A percentile compares a stretch with the other conserved stretches of the same genome.
phyloP scores from a whole-genome alignment of 257 asterid species.

The Solanum pennellii region DNA sequence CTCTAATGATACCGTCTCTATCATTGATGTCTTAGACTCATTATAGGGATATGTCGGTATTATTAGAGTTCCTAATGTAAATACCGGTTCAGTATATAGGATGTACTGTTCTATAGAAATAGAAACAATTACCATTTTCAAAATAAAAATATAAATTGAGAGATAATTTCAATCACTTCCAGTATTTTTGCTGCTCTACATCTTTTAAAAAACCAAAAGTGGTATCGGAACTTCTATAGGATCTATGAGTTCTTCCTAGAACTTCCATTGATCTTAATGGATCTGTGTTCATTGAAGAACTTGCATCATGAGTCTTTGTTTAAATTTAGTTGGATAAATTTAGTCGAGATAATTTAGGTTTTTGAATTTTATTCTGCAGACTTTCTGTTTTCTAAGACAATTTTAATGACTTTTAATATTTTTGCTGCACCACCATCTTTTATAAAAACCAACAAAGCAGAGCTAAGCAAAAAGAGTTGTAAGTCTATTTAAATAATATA shows the following conservation, averaged over 20 bases:
- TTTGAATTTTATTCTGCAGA: background rate
- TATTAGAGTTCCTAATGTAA: too few species aligned
- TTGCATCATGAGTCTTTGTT: background rate
- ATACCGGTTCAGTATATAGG: too few species aligned
- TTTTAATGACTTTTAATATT: background rate
- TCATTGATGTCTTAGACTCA: too few species aligned
- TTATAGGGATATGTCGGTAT: too few species aligned
- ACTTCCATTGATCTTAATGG: background rate
- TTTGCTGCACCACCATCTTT: background rate
- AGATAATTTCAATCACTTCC: background rate
- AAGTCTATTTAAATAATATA: background rate
- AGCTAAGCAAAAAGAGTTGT: background rate
- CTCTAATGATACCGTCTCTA: too few species aligned
- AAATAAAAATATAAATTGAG: background rate
- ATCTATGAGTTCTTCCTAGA: background rate
- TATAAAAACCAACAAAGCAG: background rate
- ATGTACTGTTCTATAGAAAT: too few species aligned
- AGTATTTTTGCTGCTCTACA: background rate
- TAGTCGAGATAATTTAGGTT: background rate
- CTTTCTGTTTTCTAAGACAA: background rate
- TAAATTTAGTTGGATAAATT: background rate
- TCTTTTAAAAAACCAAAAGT: background rate
- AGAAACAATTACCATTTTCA: too few species aligned
- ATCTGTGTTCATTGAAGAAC: background rate
- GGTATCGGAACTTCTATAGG: background rate